Evolutionary conservation across 2,329 filamentous ascomycete species (phyloP), one percentile per base, ranked within the genome.

Genomic region (Diaporthe eres): DNA sequence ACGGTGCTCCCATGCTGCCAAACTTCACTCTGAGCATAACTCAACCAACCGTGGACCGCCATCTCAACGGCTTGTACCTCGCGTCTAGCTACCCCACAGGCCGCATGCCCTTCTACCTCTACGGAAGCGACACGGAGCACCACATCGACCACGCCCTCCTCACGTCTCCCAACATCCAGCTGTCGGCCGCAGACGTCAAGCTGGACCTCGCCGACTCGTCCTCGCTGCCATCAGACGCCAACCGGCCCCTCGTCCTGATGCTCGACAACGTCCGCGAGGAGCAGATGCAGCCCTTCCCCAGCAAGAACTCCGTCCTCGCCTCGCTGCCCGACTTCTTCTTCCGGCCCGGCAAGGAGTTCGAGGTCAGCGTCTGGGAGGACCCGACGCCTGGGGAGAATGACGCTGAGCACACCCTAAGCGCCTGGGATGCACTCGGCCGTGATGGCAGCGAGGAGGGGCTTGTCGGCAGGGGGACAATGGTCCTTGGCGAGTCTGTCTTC

Each of bases 41-140:
- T 9, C 13, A 37, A 15, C 49, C 60, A 1, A 37, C 42, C 22
- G 31, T 74, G 10, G 51, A 81, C 60, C 83, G 84, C 4, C 83
- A 85, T 0, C 79, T 87, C 0, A 85, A 83, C 77, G 83, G 82
- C 2, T 79, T 79, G 4, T 80, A 81, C 53, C 84, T 83, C 0
- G 82, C 84, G 8, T 68, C 76, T 1, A 71, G 79, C 0, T 87
- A 86, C 28, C 86, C 86, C 0, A 17, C 74, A 0, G 77, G 79
- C 0, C 83, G 80, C 77, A 86, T 85, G 83, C 86, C 86, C 0
- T 87, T 87, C 72, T 87, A 87, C 44, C 81, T 87, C n/a, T 87
- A 87, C 74, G 85, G 86, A 10, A 81, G 72, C 9, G 47, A 78
- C 3, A 58, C 80, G 0, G 82, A 86, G 55, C 72, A 78, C 1